Evolutionary conservation across 208 protist species (phyloP).

Genomic region (Balamuthia mandrillaris): DNA sequence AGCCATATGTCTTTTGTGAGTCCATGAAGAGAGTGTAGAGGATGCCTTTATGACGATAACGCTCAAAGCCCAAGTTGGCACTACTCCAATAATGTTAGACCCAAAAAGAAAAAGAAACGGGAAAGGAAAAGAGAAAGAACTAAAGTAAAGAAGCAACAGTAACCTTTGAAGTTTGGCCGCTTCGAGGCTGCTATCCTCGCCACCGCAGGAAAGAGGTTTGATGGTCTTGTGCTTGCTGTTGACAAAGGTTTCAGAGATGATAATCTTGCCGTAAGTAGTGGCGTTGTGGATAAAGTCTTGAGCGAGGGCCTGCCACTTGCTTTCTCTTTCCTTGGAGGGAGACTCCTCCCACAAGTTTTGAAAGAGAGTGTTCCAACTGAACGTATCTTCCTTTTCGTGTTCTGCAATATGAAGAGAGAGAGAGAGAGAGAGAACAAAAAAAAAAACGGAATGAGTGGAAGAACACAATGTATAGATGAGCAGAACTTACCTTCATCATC

Average conservation of each 20-base stretch:
- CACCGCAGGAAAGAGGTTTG: background rate
- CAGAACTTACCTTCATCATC: slow-evolving; percentile 32
- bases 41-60: slow-evolving; percentile 32
- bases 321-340: background rate
- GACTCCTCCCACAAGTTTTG: slow-evolving; percentile 21
- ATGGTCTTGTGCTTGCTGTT: slow-evolving; percentile 29
- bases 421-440: background rate
- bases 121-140: no score
- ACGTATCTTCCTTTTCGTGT: slow-evolving; percentile 22
- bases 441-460: background rate
- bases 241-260: slow-evolving; percentile 42
- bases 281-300: slow-evolving; percentile 42
- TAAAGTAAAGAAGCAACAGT: no score
- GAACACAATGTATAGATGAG: background rate
- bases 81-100: no score
- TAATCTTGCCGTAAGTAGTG: slow-evolving; percentile 38
- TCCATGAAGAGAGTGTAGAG: slow-evolving; percentile 38
- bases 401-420: background rate
- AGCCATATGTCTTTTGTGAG: slow-evolving; percentile 38
- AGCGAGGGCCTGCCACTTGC: slow-evolving; percentile 14
- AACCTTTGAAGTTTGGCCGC: no score
- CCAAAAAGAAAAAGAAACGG: no score
- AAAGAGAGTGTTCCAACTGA: slow-evolving; percentile 40
- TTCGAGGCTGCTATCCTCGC: no score
- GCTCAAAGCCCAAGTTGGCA: slow-evolving; percentile 27